Evolutionary conservation across 2,329 filamentous ascomycete species (phyloP).

Genomic region (Alternaria triticimaculans): DNA sequence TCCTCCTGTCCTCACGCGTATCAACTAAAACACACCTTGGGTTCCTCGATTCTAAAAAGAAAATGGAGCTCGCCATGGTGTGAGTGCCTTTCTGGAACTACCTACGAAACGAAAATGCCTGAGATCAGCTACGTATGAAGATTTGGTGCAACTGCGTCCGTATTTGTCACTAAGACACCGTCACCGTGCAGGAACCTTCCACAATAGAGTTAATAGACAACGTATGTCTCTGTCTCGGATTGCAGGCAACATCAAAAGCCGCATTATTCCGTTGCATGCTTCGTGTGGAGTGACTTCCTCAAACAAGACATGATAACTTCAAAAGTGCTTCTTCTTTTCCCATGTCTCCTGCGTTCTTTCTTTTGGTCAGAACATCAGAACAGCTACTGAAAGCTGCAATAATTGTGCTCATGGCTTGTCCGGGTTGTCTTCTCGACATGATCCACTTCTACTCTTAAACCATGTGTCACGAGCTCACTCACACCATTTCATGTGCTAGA

Average conservation of each 20-base stretch:
- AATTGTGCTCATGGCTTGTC: neutral
- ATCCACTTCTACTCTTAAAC: rapidly evolving
- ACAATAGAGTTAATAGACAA: neutral
- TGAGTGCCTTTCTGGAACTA: neutral
- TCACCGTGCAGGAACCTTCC: too few relatives aligned
- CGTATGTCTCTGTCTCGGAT: neutral
- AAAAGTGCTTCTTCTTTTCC: neutral
- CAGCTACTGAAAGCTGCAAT: rapidly evolving
- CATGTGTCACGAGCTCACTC: rapidly evolving
- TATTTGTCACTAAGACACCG: neutral
- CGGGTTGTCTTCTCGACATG: neutral
- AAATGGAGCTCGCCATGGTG: neutral
- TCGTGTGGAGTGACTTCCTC: neutral
- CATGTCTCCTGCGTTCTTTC: too few relatives aligned
- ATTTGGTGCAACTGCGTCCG: neutral
- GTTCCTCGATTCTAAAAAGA: neutral
- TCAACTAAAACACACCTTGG: neutral
- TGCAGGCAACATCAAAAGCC: neutral
- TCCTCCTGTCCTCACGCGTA: neutral
- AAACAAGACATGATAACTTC: rapidly evolving
- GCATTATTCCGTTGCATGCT: neutral
- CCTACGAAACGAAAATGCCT: neutral
- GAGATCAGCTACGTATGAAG: neutral
- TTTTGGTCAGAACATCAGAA: too few relatives aligned
- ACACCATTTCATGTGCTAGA: too few relatives aligned